Conservation (phyloP, 2,329 filamentous ascomycete species). For the Sordariomycetes sp. region DNA sequence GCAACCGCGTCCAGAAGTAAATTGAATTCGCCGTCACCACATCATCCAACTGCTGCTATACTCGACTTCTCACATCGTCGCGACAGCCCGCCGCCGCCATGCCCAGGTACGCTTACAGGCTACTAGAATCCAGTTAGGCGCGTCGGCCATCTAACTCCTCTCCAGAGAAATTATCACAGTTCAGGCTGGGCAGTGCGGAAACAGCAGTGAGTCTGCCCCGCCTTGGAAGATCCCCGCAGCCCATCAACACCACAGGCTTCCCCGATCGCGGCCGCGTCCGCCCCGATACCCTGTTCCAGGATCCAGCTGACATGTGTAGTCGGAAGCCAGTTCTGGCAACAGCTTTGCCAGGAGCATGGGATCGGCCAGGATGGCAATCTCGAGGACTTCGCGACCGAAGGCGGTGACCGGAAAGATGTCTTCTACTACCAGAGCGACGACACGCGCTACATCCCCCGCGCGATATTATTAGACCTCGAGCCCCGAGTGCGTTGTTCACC, state of each 20-base stretch:
- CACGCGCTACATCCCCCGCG: slow-evolving; percentile 92
- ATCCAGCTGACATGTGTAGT: slow-evolving; percentile 52
- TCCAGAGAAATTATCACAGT: slow-evolving; percentile 96
- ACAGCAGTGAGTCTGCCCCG: slow-evolving; percentile 68
- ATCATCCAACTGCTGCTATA: slow-evolving; percentile 1
- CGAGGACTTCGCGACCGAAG: slow-evolving; percentile 95
- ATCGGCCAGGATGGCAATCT: slow-evolving; percentile 97
- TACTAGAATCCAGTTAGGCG: not conserved
- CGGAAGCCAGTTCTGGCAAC: slow-evolving; percentile 97
- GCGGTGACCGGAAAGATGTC: slow-evolving; percentile 95
- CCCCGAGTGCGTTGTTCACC: slow-evolving; percentile 53
- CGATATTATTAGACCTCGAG: slow-evolving; percentile 90
- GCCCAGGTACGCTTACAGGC: slow-evolving; percentile 8
- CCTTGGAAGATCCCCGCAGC: slow-evolving; percentile 10
- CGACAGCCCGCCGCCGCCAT: slow-evolving; percentile 4
- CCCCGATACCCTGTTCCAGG: not conserved
- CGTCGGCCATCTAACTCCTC: slow-evolving; percentile 1
- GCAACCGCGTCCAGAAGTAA: not conserved
- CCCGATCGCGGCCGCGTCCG: not conserved
- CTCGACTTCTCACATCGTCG: not conserved
- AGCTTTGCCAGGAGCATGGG: slow-evolving; percentile 94
- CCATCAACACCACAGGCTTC: not conserved
- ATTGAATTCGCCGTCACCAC: not conserved
- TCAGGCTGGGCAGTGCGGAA: slow-evolving; percentile 98
- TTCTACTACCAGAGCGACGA: slow-evolving; percentile 99